Base-by-base conservation (phyloP, 129 eudicot species). In the Dittrichia graveolens region DNA sequence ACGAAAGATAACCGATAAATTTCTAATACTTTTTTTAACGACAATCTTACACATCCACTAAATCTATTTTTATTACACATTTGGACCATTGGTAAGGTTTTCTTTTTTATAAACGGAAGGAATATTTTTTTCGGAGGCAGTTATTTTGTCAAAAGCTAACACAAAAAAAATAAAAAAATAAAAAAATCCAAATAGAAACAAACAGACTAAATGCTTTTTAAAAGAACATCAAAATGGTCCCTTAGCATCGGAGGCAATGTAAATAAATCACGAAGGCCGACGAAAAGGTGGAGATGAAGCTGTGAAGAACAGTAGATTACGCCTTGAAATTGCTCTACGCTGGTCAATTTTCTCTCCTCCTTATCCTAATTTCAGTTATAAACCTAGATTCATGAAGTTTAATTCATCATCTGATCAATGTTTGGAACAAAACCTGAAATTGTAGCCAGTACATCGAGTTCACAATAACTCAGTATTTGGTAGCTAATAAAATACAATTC, bases 371-470 rank as follows among this genome's bases (percentile, higher is more conserved):
- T 48, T 61, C 61, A 2, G 8, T 38, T 35, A 14, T 35, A 31
- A 31, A n/a, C 68, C 31, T 24, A 24, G 31, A 24, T 5, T 37
- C 37, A 5, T 14, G 67, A 71, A 71, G 61, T 61, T 38, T 47
- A 74, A 42, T 62, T 62, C 63, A 11, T 74, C 78, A 74, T 74
- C 63, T 19, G 43, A 62, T 49, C 54, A 74, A 39, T 74, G 71
- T 74, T 73, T 62, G 50, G 68, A 44, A 46, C 50, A 59, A 40
- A 39, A 5, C 18, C 8, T 41, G 75, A 68, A 65, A 49, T 31
- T 40, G 54, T 61, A 69, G 43, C 63, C 70, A 59, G 9, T n/a
- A 47, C 53, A 31, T 53, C 41, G 10, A 41, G 53, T 13, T 65
- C 45, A 16, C 31, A 75, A 66, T 57, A 56, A 76, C 46, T 67